Evolutionary conservation across 192 early-diverging fungal species (phyloP).

Genomic region (Podila clonocystis): DNA sequence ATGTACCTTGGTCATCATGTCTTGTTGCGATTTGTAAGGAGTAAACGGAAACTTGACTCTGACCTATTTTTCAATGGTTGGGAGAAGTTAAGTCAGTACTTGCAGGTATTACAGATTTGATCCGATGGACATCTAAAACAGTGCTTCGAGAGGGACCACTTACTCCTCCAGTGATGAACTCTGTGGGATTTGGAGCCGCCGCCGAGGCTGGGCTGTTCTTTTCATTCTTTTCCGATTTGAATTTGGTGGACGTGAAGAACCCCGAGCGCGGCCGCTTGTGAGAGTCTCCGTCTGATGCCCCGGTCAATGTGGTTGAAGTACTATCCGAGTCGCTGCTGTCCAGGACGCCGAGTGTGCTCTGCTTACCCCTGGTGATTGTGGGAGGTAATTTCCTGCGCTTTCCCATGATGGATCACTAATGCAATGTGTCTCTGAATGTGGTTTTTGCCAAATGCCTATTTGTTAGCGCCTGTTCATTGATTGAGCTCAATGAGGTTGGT

Average conservation of each 20-base stretch:
- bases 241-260: neutral
- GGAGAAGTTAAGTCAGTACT: neutral
- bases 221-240: neutral
- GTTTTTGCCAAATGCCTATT: no score
- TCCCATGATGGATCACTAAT: neutral
- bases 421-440: no score
- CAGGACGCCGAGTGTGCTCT: neutral
- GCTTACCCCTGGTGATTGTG: neutral
- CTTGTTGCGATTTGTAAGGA: constrained; percentile 73
- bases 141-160: no score
- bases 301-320: neutral
- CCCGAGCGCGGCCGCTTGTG: neutral
- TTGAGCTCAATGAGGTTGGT: no score
- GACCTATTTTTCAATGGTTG: constrained; percentile 9
- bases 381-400: neutral
- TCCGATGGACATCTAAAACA: no score
- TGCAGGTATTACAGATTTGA: no score
- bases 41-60: constrained; percentile 71
- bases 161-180: constrained; percentile 28
- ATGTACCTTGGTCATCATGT: constrained; percentile 71
- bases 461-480: no score
- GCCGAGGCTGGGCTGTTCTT: neutral
- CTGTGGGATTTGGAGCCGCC: constrained; percentile 2
- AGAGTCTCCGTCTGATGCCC: no score
- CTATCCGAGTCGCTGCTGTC: neutral